A percentile compares a stretch with the other conserved stretches of the same genome.
phyloP scores from a whole-genome alignment of 768 basidiomycete species.

The Lepiota brunneoincarnata region DNA sequence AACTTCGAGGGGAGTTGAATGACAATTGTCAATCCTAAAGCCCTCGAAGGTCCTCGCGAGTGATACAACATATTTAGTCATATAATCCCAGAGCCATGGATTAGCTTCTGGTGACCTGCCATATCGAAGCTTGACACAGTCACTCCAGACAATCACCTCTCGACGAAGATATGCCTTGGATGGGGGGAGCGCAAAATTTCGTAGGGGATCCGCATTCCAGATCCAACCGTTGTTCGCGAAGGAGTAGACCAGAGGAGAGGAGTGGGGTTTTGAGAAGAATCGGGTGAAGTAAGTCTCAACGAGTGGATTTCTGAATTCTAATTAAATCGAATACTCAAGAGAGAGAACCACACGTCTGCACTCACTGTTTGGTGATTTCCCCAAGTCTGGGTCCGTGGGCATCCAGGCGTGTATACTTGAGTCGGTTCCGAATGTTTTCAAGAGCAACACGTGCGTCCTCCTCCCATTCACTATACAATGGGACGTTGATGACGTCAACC shows the following conservation, averaged over 20 bases:
- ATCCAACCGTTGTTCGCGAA: conserved; percentile 99
- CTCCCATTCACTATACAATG: conserved; percentile 84
- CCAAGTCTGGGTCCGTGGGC: conserved; percentile 81
- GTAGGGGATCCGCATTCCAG: conserved; percentile 92
- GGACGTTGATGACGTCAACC: conserved; percentile 85
- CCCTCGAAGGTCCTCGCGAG: conserved; percentile 89
- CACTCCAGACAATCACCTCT: conserved; percentile 96
- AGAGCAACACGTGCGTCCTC: conserved; percentile 76
- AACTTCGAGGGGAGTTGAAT: conserved; percentile 96
- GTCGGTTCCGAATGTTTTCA: conserved; percentile 69
- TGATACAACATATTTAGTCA: conserved; percentile 76
- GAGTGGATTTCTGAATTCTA: conserved; percentile 62
- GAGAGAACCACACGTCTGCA: background rate
- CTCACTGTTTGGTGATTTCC: conserved; percentile 71
- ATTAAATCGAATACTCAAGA: conserved; percentile 4
- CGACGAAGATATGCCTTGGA: conserved; percentile 95
- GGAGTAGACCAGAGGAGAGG: conserved; percentile 61
- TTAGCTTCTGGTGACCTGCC: conserved; percentile 77
- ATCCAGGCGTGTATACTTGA: conserved; percentile 82
- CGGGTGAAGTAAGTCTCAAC: conserved; percentile 94
- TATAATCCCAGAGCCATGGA: conserved; percentile 94
- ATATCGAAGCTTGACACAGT: conserved; percentile 98
- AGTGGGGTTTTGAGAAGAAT: conserved; percentile 40
- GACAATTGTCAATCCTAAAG: conserved; percentile 97
- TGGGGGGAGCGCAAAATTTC: conserved; percentile 88